These are phyloP conservation scores for Pelargonium exstipulatum DNA, from an alignment of 441 rosid species.

Conservation along the genomic window DNA sequence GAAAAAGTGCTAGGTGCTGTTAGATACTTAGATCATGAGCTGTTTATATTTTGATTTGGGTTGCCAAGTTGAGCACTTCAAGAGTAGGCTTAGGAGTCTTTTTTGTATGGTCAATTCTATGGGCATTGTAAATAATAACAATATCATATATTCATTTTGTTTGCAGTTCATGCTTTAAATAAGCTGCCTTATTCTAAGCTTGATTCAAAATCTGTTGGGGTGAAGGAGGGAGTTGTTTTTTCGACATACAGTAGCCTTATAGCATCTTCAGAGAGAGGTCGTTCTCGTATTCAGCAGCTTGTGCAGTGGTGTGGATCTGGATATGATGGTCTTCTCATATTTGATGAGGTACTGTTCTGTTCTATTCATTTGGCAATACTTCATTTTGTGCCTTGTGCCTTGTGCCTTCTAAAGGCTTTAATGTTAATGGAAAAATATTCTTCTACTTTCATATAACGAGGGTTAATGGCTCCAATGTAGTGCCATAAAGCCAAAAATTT, in stretches of 20 bases:
- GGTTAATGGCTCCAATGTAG: conserved; percentile 43
- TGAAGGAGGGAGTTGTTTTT: conserved; percentile 88
- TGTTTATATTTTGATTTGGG: too few species aligned
- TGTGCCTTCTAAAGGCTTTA: conserved; percentile 17
- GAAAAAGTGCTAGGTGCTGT: too few species aligned
- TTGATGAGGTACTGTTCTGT: conserved; percentile 66
- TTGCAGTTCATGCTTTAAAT: conserved; percentile 94
- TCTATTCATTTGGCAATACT: conserved; percentile 20
- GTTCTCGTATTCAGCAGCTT: conserved; percentile 96
- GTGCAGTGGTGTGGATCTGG: conserved; percentile 95
- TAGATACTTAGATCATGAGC: too few species aligned
- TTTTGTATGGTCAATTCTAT: too few species aligned
- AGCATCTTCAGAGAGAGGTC: conserved; percentile 99
- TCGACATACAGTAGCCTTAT: conserved; percentile 95
- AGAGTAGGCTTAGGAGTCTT: too few species aligned
- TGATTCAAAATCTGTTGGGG: conserved; percentile 86
- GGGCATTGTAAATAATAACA: conserved; percentile 17
- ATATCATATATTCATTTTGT: conserved; percentile 20
- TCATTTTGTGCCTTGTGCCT: conserved; percentile 16
- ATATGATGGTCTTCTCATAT: conserved; percentile 82
- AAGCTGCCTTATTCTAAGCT: conserved; percentile 96
- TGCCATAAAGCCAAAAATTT: conserved; percentile 99
- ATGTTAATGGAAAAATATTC: conserved; percentile 16
- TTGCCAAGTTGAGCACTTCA: too few species aligned
- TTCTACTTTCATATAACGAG: conserved; percentile 30